Evolutionary conservation across 2,329 filamentous ascomycete genomes (phyloP).

Genomic region (Claviceps maximensis): DNA sequence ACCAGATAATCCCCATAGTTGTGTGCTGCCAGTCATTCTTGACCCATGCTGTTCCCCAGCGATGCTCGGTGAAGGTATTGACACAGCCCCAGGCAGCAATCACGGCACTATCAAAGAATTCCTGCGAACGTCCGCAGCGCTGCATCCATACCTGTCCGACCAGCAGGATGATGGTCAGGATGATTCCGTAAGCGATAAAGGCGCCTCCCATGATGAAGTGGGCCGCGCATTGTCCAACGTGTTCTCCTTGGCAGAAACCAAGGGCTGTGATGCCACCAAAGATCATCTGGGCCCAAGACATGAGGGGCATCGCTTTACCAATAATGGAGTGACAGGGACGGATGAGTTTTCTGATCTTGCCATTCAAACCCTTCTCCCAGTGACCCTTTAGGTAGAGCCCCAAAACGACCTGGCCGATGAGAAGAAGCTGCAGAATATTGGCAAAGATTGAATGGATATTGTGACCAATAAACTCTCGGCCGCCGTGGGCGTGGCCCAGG

Average conservation of each 20-base stretch:
- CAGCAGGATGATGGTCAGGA: slow-evolving; percentile 73
- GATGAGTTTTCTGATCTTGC: slow-evolving; percentile 57
- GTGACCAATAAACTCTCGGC: slow-evolving; percentile 61
- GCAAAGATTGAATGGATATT: slow-evolving; percentile 79
- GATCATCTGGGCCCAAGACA: slow-evolving; percentile 86
- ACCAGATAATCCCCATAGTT: slow-evolving; percentile 99
- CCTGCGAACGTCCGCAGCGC: slow-evolving; percentile 73
- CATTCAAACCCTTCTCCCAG: slow-evolving; percentile 72
- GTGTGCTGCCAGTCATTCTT: slow-evolving; percentile 95
- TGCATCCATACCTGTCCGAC: slow-evolving; percentile 82
- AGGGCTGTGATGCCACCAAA: slow-evolving; percentile 88
- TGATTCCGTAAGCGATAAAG: slow-evolving; percentile 85
- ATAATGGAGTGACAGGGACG: slow-evolving; percentile 65
- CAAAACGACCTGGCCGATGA: slow-evolving; percentile 63
- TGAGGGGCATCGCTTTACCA: slow-evolving; percentile 76
- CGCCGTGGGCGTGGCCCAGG: slow-evolving; percentile 80
- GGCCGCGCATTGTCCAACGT: slow-evolving; percentile 81
- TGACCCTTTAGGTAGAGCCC: slow-evolving; percentile 85
- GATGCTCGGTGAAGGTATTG: slow-evolving; percentile 96
- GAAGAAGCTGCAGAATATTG: slow-evolving; percentile 64
- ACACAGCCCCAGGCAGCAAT: slow-evolving; percentile 94
- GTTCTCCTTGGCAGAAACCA: slow-evolving; percentile 86
- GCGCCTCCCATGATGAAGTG: slow-evolving; percentile 99
- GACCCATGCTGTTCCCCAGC: slow-evolving; percentile 82
- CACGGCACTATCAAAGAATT: slow-evolving; percentile 87